Evolutionary conservation across 169 alveolate species (phyloP).

Genomic region (Cryptosporidium parvum): DNA sequence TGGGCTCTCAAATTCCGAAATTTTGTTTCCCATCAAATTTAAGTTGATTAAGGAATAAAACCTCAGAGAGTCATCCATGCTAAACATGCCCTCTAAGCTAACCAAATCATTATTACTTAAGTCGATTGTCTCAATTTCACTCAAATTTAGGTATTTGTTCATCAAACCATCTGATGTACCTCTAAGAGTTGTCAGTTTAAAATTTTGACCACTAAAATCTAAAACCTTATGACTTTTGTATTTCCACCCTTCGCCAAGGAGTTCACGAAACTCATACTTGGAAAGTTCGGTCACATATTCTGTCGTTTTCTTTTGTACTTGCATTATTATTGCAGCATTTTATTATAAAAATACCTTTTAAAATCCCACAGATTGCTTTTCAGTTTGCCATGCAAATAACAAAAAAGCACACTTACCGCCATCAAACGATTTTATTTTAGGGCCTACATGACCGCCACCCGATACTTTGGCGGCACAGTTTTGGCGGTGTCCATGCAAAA

Average conservation of each 20-base stretch:
- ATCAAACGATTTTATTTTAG: not conserved
- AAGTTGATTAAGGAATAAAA: slow-evolving; percentile 30
- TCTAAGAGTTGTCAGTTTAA: slow-evolving; percentile 38
- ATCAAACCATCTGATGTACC: slow-evolving; percentile 31
- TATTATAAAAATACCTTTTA: not conserved
- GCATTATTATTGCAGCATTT: not conserved
- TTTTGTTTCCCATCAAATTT: slow-evolving; percentile 32
- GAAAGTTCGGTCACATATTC: slow-evolving; percentile 5
- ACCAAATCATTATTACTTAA: slow-evolving; percentile 48
- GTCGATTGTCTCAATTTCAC: slow-evolving; percentile 27
- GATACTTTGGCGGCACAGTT: not conserved
- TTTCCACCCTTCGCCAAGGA: slow-evolving; percentile 64
- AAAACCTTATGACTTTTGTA: slow-evolving; percentile 25
- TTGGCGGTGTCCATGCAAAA: slow-evolving; percentile 39
- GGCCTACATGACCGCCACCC: not conserved
- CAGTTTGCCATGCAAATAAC: not conserved
- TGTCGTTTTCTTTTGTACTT: not conserved
- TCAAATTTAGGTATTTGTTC: slow-evolving; percentile 18
- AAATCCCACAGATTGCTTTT: not conserved
- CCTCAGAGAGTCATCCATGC: slow-evolving; percentile 33
- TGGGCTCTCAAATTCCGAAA: slow-evolving; percentile 39
- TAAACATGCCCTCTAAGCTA: slow-evolving; percentile 32
- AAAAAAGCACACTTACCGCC: slow-evolving; percentile 1
- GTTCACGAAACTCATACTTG: slow-evolving; percentile 18
- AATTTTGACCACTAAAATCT: slow-evolving; percentile 63